These are phyloP conservation scores for Jackrogersella multiformis DNA, from an alignment of 495 filamentous ascomycete genomes.

Conservation along the genomic window DNA sequence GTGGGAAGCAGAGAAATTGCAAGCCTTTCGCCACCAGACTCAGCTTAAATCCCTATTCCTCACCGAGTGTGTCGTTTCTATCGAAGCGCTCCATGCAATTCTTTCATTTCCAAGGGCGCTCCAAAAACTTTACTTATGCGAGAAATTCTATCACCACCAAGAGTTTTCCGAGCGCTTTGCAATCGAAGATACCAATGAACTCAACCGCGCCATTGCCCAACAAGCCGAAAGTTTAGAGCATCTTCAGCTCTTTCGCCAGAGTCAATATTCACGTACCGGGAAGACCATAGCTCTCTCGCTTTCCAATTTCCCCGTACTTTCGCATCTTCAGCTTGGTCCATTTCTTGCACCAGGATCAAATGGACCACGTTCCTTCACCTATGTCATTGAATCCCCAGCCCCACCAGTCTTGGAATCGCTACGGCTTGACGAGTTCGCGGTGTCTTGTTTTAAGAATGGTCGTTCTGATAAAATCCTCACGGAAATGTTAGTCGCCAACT, in stretches of 20 bases:
- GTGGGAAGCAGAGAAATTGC: background rate
- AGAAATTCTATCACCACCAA: constrained; percentile 7
- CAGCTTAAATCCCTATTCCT: constrained; percentile 15
- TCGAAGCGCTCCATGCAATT: constrained; percentile 15
- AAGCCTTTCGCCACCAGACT: constrained; percentile 13
- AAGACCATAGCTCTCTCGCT: constrained; percentile 18
- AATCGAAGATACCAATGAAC: background rate
- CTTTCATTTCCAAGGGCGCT: constrained; percentile 21
- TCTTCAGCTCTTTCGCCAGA: constrained; percentile 5
- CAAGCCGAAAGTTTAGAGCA: constrained; percentile 18
- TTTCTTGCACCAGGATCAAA: background rate
- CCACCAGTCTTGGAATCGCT: constrained; percentile 14
- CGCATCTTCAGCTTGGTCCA: constrained; percentile 28
- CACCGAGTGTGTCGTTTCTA: constrained; percentile 16
- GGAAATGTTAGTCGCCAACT: constrained; percentile 3
- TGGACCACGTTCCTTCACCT: background rate
- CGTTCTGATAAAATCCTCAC: background rate
- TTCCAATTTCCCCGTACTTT: constrained; percentile 23
- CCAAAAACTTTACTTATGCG: background rate
- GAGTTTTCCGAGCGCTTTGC: constrained; percentile 2
- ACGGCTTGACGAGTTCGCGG: background rate
- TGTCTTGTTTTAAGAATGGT: background rate
- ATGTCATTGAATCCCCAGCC: background rate
- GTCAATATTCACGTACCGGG: background rate
- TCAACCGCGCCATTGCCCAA: constrained; percentile 27